Conservation (phyloP, 2,329 filamentous ascomycete species). For the Amauroascus verrucosus region DNA sequence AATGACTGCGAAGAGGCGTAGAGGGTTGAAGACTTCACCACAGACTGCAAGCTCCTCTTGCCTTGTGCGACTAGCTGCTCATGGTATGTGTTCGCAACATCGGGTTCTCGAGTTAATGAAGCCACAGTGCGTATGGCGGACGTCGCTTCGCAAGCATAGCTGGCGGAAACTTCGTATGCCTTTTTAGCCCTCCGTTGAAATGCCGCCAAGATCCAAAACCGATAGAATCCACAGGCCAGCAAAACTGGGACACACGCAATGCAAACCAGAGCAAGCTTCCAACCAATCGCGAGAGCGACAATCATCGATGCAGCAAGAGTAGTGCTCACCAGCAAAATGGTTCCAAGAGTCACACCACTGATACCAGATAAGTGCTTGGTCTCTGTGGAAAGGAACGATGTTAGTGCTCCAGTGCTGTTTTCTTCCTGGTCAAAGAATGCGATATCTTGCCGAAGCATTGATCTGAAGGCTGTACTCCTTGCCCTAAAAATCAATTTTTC, state of each 20-base stretch:
- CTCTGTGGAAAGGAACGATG: slow-evolving; percentile 78
- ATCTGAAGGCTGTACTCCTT: slow-evolving; percentile 69
- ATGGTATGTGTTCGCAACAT: slow-evolving; percentile 66
- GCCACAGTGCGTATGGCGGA: slow-evolving; percentile 90
- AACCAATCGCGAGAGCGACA: slow-evolving; percentile 64
- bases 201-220: slow-evolving; percentile 71
- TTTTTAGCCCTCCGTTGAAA: slow-evolving; percentile 71
- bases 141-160: slow-evolving; percentile 85
- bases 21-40: slow-evolving; percentile 64
- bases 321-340: slow-evolving; percentile 67
- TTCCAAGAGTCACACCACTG: slow-evolving; percentile 77
- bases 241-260: slow-evolving; percentile 68
- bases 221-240: slow-evolving; percentile 71
- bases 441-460: slow-evolving; percentile 87
- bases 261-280: slow-evolving; percentile 80
- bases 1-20: slow-evolving; percentile 80
- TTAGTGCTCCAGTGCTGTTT: slow-evolving; percentile 80
- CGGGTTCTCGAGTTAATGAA: slow-evolving; percentile 73
- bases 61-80: slow-evolving; percentile 56
- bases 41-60: slow-evolving; percentile 57
- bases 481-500: slow-evolving; percentile 75
- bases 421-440: slow-evolving; percentile 82
- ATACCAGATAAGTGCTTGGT: slow-evolving; percentile 82
- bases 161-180: slow-evolving; percentile 70
- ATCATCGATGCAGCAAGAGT: slow-evolving; percentile 66